Evolutionary conservation across 1,284 basidiomycete genomes (phyloP), one percentile per base, ranked within the genome.

Genomic region (Sutorius eximius): DNA sequence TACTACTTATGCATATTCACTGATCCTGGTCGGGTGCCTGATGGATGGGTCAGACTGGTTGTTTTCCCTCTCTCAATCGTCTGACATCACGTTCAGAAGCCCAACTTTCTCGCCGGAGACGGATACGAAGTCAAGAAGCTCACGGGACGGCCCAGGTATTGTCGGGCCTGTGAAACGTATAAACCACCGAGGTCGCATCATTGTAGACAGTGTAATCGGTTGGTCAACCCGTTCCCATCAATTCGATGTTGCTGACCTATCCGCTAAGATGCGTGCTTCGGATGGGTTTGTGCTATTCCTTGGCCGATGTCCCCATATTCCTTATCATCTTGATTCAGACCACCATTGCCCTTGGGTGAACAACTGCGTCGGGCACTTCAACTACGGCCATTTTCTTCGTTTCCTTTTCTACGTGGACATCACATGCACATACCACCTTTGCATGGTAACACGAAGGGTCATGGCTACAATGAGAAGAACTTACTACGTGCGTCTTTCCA

Each of bases 281-380:
- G 45, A 93, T 94, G 87, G 88, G 91, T 87, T 66, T 51, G 75
- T 62, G 24, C 44, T 38, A 46, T 56, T 33, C 40, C 30, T 24
- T 49, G 40, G 33, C 16, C 33, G 38, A 33, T 44, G 11, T 20
- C 13, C 13, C 36, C 22, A 8, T 47, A 33, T 49, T 32, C 41
- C 34, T 58, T 42, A 49, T 58, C 32, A 49, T 53, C 38, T 40
- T n/a, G 29, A 30, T 55, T 29, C 59, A 91, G 89, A 93, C 74
- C 94, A 97, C 64, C 94, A 96, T 64, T 96, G 94, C 69, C 90
- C 90, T 22, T 93, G 90, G 91, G 86, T 91, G 52, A 91, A 92
- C 67, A 93, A 92, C 69, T 93, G 93, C 67, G 88, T 97, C 59
- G 95, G 94, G 0, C 88, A 93, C 71, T 83, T 80, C 73, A 98